These are phyloP conservation scores for Sporothrix euskadiensis DNA, from an alignment of 2,329 filamentous ascomycete species.

Conservation along the genomic window DNA sequence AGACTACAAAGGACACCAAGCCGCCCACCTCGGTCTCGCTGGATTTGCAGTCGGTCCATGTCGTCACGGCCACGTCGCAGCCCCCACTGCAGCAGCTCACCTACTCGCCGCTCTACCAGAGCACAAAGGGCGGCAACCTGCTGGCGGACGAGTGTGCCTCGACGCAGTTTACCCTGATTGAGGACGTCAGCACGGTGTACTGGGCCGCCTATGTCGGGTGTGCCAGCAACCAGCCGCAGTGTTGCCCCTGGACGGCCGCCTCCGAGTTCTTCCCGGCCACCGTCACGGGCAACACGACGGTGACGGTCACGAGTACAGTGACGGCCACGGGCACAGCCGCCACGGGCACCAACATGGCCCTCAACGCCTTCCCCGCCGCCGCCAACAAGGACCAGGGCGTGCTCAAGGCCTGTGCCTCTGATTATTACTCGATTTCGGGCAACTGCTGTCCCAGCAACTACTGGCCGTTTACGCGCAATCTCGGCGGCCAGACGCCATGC, in stretches of 20 bases:
- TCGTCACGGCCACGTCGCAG: slow-evolving; percentile 29
- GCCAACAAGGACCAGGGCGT: slow-evolving; percentile 26
- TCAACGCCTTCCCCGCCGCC: slow-evolving; percentile 33
- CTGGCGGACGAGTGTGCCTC: slow-evolving; percentile 34
- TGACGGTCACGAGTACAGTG: slow-evolving; percentile 24
- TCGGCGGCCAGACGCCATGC: slow-evolving; percentile 38
- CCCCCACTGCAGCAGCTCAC: slow-evolving; percentile 18
- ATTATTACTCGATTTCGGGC: slow-evolving; percentile 37
- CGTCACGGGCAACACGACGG: slow-evolving; percentile 24
- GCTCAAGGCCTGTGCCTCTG: slow-evolving; percentile 33
- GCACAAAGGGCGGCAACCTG: slow-evolving; percentile 31
- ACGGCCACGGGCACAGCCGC: slow-evolving; percentile 5
- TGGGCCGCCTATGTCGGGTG: slow-evolving; percentile 37
- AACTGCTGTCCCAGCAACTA: slow-evolving; percentile 37
- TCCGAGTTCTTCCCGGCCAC: slow-evolving; percentile 26
- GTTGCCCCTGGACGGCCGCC: slow-evolving; percentile 37
- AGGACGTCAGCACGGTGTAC: slow-evolving; percentile 36
- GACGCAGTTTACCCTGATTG: slow-evolving; percentile 37
- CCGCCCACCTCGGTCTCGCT: slow-evolving; percentile 34
- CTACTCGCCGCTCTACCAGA: slow-evolving; percentile 31
- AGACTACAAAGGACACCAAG: slow-evolving; percentile 17
- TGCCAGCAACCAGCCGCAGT: slow-evolving; percentile 35
- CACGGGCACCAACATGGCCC: slow-evolving; percentile 18
- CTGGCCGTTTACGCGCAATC: slow-evolving; percentile 35
- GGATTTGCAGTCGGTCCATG: slow-evolving; percentile 32